Evolutionary conservation across 2,329 filamentous ascomycete genomes (phyloP).

Genomic region (Leptographium galeiforme): DNA sequence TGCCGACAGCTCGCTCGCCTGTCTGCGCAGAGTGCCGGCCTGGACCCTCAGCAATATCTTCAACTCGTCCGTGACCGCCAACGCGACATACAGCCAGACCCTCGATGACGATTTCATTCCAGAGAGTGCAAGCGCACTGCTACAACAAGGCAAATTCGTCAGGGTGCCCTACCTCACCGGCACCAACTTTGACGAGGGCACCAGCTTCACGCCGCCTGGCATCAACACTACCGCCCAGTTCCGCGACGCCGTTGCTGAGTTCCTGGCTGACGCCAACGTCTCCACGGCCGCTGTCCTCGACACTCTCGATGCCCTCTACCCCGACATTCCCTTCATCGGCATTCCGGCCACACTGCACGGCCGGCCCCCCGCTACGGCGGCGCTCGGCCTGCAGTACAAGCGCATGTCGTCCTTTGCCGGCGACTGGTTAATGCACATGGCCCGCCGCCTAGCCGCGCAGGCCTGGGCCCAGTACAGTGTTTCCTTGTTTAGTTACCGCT

Average conservation of each 20-base stretch:
- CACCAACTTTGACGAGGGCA: slow-evolving; percentile 52
- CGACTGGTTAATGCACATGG: neutral
- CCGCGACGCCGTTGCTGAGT: neutral
- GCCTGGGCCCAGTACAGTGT: slow-evolving; percentile 7
- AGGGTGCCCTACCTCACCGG: slow-evolving; percentile 48
- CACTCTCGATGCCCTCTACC: slow-evolving; percentile 12
- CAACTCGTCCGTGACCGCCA: slow-evolving; percentile 10
- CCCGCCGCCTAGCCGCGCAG: slow-evolving; percentile 3
- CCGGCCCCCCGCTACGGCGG: neutral
- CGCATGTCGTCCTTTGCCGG: slow-evolving; percentile 12
- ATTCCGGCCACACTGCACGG: slow-evolving; percentile 23
- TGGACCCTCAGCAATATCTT: slow-evolving; percentile 12
- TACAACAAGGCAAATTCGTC: slow-evolving; percentile 47
- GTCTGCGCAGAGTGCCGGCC: slow-evolving; percentile 21
- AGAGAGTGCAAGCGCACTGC: slow-evolving; percentile 30
- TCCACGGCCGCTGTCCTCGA: neutral
- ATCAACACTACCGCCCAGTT: slow-evolving; percentile 46
- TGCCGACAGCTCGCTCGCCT: slow-evolving; percentile 8
- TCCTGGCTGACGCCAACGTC: neutral
- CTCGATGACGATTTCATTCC: slow-evolving; percentile 29
- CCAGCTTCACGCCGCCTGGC: slow-evolving; percentile 43
- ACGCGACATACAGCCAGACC: slow-evolving; percentile 11
- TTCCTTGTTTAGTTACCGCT: slow-evolving; percentile 25
- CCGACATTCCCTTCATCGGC: slow-evolving; percentile 31
- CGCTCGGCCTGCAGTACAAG: neutral